Evolutionary conservation across 1,284 basidiomycete genomes (phyloP), one percentile per base, ranked within the genome.

Genomic region (Pseudozyma pruni): DNA sequence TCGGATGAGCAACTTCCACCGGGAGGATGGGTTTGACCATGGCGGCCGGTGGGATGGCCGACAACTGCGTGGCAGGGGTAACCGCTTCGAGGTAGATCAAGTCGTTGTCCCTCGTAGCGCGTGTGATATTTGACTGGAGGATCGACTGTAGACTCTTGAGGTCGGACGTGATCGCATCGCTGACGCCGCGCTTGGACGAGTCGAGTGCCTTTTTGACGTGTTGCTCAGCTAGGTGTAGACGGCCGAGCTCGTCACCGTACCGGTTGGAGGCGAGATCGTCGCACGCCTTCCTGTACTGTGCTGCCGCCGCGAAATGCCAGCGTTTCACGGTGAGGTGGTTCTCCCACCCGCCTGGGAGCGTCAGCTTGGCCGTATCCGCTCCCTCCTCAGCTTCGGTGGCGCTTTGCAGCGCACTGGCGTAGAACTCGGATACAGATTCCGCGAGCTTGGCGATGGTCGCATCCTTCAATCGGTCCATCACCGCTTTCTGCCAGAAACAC

Each of bases 401-500:
- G 6, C 57, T 51, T n/a, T 64, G 52, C 14, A 74, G 44, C 4
- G 76, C 69, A 1, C 53, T 33, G 6, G 52, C 63, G 31, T 81
- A 81, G 40, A 71, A 66, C 20, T 75, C 74, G 1, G 75, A 49
- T 7, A 88, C 91, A 78, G 89, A 89, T 29, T 88, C 87, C 0
- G 95, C 90, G 35, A 98, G 86, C 81, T 91, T 93, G 1, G 93
- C 90, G 56, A 98, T 88, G 2, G 94, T 86, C 0, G 87, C 89
- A 75, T 95, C 94, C 84, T 92, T 94, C 84, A 90, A 86, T 63
- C 89, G 85, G 81, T 92, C 67, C 33, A 92, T 84, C 67, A 91
- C 90, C 7, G 93, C 94, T 73, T 91, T 89, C 81, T 96, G 94
- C 94, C 95, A 98, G 51, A 90, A 92, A 78, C 93, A 96, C 84